A percentile compares a stretch with the other conserved stretches of the same genome.
These are phyloP conservation scores for Mycena sp. DNA, from an alignment of 1,284 basidiomycete species.

Conservation along the genomic window DNA sequence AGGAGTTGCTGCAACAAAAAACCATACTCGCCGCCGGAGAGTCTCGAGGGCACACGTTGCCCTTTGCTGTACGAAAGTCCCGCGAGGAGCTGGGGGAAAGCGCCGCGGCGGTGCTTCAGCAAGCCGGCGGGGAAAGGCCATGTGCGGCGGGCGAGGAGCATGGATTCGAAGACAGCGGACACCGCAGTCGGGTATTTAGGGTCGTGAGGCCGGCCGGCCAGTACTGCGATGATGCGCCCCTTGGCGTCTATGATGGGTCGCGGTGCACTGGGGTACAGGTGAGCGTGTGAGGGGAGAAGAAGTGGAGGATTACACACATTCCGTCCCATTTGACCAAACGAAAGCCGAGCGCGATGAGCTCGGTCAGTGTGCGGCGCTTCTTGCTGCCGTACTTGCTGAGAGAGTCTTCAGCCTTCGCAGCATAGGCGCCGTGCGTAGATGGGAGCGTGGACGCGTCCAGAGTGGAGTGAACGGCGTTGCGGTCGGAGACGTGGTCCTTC, in stretches of 20 bases:
- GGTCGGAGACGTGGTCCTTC: neutral
- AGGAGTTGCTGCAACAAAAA: neutral
- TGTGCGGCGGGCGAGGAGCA: neutral
- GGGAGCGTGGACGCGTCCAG: neutral
- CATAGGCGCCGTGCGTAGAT: constrained; percentile 4
- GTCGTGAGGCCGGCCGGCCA: constrained; percentile 3
- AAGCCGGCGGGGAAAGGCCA: neutral
- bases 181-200: neutral
- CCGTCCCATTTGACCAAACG: constrained; percentile 11
- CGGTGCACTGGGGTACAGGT: neutral
- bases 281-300: neutral
- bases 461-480: neutral
- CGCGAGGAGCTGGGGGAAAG: neutral
- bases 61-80: constrained; percentile 4
- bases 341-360: neutral
- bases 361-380: neutral
- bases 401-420: neutral
- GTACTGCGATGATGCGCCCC: neutral
- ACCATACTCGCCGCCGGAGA: neutral
- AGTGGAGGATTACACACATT: neutral
- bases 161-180: neutral
- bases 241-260: constrained; percentile 2
- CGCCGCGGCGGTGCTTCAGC: constrained; percentile 6
- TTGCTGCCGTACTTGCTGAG: neutral
- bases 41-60: neutral